A percentile compares a stretch with the other conserved stretches of the same genome.
Evolutionary conservation across 495 filamentous ascomycete genomes (phyloP).

Genomic region (Daldinia decipiens): DNA sequence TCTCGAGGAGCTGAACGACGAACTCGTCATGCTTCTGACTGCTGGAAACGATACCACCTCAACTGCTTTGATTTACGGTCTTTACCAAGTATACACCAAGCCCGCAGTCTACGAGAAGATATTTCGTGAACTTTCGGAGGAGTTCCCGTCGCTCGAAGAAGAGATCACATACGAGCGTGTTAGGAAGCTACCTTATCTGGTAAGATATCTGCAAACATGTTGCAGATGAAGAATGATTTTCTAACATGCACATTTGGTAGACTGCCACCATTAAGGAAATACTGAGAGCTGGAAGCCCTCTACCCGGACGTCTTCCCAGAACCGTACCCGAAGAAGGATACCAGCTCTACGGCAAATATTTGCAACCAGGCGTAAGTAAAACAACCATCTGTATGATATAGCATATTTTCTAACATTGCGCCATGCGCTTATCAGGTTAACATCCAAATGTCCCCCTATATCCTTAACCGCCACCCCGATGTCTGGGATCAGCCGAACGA

Average conservation of each 20-base stretch:
- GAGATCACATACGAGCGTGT: constrained; percentile 10
- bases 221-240: not conserved
- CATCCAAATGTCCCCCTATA: constrained; percentile 10
- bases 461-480: constrained; percentile 5
- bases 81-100: constrained; percentile 4
- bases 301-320: constrained; percentile 12
- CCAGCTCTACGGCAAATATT: not conserved
- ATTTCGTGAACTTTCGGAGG: not conserved
- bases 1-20: constrained; percentile 9
- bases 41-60: constrained; percentile 12
- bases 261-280: constrained; percentile 11
- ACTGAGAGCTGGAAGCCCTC: constrained; percentile 3
- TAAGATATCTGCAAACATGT: not conserved
- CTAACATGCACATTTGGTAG: not conserved
- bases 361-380: constrained; percentile 9
- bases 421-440: constrained; percentile 1
- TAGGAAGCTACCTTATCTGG: constrained; percentile 11
- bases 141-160: constrained; percentile 11
- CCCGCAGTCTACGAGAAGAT: not conserved
- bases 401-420: constrained; percentile 5
- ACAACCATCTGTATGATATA: not conserved
- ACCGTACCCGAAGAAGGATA: constrained; percentile 7
- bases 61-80: constrained; percentile 3
- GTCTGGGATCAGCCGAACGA: constrained; percentile 4
- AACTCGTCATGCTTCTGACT: constrained; percentile 13